phyloP scores from a whole-genome alignment of 2,329 filamentous ascomycete species.

The Neonectria ditissima region DNA sequence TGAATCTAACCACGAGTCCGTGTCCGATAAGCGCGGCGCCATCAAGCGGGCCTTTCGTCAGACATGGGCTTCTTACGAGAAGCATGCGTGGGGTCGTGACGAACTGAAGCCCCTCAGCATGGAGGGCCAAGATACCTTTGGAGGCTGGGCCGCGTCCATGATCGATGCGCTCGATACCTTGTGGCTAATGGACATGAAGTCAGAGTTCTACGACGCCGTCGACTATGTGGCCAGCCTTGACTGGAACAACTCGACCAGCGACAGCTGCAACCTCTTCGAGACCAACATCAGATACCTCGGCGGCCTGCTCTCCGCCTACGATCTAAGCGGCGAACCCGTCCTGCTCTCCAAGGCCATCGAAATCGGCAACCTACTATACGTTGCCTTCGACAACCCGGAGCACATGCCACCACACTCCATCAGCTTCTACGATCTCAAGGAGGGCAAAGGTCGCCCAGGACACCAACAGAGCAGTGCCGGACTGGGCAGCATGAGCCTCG shows the following conservation, averaged over 20 bases:
- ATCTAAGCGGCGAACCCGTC: constrained; percentile 67
- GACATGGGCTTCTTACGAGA: constrained; percentile 69
- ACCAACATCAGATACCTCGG: constrained; percentile 77
- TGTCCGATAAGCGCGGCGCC: constrained; percentile 45
- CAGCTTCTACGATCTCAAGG: constrained; percentile 55
- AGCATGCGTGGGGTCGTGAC: constrained; percentile 70
- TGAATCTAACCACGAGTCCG: constrained; percentile 22
- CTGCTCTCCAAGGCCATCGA: constrained; percentile 71
- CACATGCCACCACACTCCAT: constrained; percentile 67
- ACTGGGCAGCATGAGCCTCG: constrained; percentile 68
- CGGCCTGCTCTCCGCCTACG: constrained; percentile 74
- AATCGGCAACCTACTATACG: constrained; percentile 71
- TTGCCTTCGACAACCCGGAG: constrained; percentile 74
- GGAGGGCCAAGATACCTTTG: constrained; percentile 63
- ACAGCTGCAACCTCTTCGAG: constrained; percentile 72
- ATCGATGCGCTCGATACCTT: constrained; percentile 73
- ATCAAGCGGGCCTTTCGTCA: constrained; percentile 63
- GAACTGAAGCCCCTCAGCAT: constrained; percentile 68
- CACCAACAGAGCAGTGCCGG: constrained; percentile 44
- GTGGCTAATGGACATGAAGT: constrained; percentile 74
- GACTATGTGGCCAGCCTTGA: constrained; percentile 57
- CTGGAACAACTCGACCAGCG: constrained; percentile 61
- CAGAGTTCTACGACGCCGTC: constrained; percentile 72
- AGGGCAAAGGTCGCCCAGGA: constrained; percentile 50
- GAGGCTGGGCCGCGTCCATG: constrained; percentile 72